A percentile compares a stretch with the other conserved stretches of the same genome.
phyloP scores from a whole-genome alignment of 139 green algal genomes.

The Nannochloris sp. region DNA sequence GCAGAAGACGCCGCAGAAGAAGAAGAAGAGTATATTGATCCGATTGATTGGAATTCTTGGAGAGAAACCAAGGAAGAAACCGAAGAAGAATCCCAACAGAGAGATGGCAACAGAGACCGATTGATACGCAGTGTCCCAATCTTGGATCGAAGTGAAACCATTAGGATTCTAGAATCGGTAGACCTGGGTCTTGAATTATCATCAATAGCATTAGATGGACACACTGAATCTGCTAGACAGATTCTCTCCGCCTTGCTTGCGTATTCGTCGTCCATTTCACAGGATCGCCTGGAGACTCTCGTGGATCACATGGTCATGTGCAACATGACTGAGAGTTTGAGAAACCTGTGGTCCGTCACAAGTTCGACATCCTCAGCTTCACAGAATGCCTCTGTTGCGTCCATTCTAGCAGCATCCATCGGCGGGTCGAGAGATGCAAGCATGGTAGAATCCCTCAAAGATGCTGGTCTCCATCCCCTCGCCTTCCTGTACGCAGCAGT shows the following conservation, averaged over 20 bases:
- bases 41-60: conserved; percentile 23
- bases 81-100: conserved; percentile 17
- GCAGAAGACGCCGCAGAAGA: not conserved
- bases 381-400: conserved; percentile 2
- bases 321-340: conserved; percentile 28
- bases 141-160: not conserved
- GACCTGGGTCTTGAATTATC: not conserved
- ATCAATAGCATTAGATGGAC: not conserved
- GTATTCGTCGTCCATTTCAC: conserved; percentile 14
- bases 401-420: not conserved
- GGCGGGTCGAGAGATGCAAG: not conserved
- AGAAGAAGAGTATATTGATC: conserved; percentile 6
- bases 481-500: not conserved
- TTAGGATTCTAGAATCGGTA: not conserved
- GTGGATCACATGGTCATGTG: conserved; percentile 25
- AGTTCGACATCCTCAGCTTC: not conserved
- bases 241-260: conserved; percentile 23
- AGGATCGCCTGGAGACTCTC: conserved; percentile 9
- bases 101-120: too few relatives aligned
- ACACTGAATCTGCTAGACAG: conserved; percentile 20
- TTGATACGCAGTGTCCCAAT: not conserved
- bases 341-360: conserved; percentile 16
- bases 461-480: not conserved
- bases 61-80: not conserved
- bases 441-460: not conserved